Evolutionary conservation across 2,329 filamentous ascomycete genomes (phyloP), one percentile per base, ranked within the genome.

Genomic region (Alternaria dauci): DNA sequence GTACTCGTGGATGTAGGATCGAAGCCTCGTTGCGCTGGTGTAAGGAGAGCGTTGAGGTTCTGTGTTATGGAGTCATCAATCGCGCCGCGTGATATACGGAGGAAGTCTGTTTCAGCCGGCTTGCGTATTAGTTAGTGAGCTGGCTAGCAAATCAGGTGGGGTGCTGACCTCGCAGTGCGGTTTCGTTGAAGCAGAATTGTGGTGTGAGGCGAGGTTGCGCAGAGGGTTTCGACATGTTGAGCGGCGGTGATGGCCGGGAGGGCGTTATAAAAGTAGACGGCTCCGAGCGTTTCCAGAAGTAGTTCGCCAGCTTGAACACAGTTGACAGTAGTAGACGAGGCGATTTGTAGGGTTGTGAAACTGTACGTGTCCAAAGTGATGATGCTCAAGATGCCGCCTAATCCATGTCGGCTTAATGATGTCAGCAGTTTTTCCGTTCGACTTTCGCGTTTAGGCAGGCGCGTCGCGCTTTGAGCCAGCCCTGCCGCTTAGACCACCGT

Each of bases 31-130:
- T 84, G 82, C 12, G 91, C 85, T 0, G 94, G 94, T 1, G 90
- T 94, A 44, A 92, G 82, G 38, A 98, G 86, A 1, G 93, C 92
- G 82, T 98, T 98, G 62, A 99, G 87, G 72, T 96, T 94, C 74
- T 97, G 94, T 1, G 89, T 88, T 74, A 99, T 98, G 44, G 91
- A 93, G 80, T 99, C 95, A 80, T 99, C 95, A 73, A 97, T 90
- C 48, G 91, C 88, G 53, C 88, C 85, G 65, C 95, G 89, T 9
- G 94, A 97, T 67, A 95, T 80, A 39, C 93, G 91, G 23, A 99
- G 86, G 78, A 99, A 99, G 78, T 97, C 95, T 97, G 73, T 64
- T 54, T 66, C 59, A 67, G 20, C 56, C 44, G 51, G 60, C 66
- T 62, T 61, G 47, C 18, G 42, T 51, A 73, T 78, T 76, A 77